Percentiles rank a stretch among this genome's conserved stretches.
Evolutionary conservation across 352 stramenopile genomes (phyloP).

Genomic region (Peronosclerospora sorghi): DNA sequence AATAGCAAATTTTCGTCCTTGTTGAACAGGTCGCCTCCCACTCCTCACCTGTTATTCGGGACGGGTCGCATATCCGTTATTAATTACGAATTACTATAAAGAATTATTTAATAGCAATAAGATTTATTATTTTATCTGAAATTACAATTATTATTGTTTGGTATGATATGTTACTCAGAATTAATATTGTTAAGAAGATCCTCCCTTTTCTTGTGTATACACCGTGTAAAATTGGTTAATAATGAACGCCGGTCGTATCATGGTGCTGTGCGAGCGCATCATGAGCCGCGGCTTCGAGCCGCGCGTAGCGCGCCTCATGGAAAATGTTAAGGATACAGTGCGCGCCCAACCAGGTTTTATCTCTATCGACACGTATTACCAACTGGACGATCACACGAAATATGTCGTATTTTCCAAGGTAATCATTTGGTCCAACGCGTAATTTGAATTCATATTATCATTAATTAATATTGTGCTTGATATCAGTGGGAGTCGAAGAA

Average conservation of each 20-base stretch:
- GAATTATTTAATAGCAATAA: too few species aligned
- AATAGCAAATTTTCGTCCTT: too few species aligned
- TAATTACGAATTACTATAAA: too few species aligned
- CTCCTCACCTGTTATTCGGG: too few species aligned
- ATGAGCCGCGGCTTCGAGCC: conserved; percentile 84
- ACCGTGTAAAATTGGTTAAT: too few species aligned
- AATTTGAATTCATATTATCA: conserved; percentile 1
- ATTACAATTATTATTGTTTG: too few species aligned
- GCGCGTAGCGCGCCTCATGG: conserved; percentile 74
- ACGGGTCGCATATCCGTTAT: too few species aligned
- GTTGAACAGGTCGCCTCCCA: too few species aligned
- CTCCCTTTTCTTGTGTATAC: too few species aligned
- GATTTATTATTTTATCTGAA: too few species aligned
- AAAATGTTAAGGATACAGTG: conserved; percentile 76
- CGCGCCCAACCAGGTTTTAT: conserved; percentile 61
- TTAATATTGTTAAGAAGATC: too few species aligned
- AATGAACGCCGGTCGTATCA: conserved; percentile 35
- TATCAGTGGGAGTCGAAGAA: conserved; percentile 65
- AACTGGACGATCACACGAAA: conserved; percentile 74
- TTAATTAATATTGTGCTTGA: not conserved
- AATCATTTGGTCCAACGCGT: not conserved
- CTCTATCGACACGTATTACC: conserved; percentile 65
- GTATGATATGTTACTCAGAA: too few species aligned
- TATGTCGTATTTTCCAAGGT: conserved; percentile 86
- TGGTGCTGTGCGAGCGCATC: conserved; percentile 78